phyloP scores from a whole-genome alignment of 2,329 filamentous ascomycete genomes.

The Fusarium penzigii region DNA sequence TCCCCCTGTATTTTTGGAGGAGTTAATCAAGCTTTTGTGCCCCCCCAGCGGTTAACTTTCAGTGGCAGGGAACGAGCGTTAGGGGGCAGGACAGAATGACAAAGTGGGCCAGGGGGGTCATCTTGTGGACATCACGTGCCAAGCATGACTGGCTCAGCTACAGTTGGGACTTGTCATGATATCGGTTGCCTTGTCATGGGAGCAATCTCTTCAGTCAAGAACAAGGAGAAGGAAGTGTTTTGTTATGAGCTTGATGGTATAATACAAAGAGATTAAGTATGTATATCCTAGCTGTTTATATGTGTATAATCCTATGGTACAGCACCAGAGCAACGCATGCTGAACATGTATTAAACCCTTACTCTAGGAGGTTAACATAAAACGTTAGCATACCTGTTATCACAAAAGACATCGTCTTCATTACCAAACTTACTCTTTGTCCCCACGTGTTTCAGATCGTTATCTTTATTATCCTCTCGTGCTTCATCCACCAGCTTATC shows the following conservation, averaged over 20 bases:
- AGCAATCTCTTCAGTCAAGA: not conserved
- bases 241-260: not conserved
- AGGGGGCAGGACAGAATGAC: not conserved
- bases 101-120: not conserved
- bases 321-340: too few species aligned
- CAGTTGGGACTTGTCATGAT: not conserved
- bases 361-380: conserved; percentile 4
- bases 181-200: not conserved
- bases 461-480: conserved; percentile 84
- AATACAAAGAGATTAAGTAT: not conserved
- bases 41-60: conserved; percentile 1
- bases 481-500: conserved; percentile 92
- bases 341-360: not conserved
- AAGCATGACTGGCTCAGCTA: not conserved
- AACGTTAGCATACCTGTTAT: conserved; percentile 2
- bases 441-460: conserved; percentile 61
- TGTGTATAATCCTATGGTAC: too few species aligned
- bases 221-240: not conserved
- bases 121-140: not conserved
- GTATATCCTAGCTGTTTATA: too few species aligned
- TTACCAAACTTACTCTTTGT: conserved; percentile 40
- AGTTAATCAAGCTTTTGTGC: conserved; percentile 12
- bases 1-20: conserved; percentile 17
- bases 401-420: rapidly evolving
- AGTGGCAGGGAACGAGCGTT: not conserved